Evolutionary conservation across 345 rosid genomes (phyloP).

Genomic region (Laguncularia racemosa): DNA sequence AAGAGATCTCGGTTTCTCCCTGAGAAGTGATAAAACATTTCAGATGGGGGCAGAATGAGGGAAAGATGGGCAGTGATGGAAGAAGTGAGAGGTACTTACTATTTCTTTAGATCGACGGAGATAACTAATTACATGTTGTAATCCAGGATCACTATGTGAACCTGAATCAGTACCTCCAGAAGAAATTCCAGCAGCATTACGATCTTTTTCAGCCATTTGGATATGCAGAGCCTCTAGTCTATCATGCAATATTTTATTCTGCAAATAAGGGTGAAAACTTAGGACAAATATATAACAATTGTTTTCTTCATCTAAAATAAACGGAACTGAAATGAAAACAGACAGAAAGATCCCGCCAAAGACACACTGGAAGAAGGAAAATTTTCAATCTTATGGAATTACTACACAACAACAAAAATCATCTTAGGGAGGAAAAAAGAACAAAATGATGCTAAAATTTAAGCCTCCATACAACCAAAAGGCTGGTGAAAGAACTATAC

Average conservation of each 20-base stretch:
- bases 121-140: constrained; percentile 80
- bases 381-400: no score
- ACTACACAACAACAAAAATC: no score
- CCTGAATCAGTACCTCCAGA: constrained; percentile 33
- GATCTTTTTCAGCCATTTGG: constrained; percentile 70
- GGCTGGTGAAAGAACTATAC: no score
- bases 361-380: no score
- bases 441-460: no score
- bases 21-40: constrained; percentile 24
- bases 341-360: no score
- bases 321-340: no score
- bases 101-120: constrained; percentile 84
- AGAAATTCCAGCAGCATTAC: constrained; percentile 39
- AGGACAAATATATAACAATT: background rate
- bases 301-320: no score
- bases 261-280: background rate
- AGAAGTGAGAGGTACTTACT: constrained; percentile 22
- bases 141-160: constrained; percentile 44
- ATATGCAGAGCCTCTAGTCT: constrained; percentile 82
- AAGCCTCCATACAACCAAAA: no score
- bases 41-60: background rate
- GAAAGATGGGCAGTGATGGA: background rate
- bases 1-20: constrained; percentile 92
- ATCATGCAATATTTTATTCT: constrained; percentile 57
- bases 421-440: no score